Conservation (phyloP, 805 yeast species). For the Metschnikowia sp. region DNA sequence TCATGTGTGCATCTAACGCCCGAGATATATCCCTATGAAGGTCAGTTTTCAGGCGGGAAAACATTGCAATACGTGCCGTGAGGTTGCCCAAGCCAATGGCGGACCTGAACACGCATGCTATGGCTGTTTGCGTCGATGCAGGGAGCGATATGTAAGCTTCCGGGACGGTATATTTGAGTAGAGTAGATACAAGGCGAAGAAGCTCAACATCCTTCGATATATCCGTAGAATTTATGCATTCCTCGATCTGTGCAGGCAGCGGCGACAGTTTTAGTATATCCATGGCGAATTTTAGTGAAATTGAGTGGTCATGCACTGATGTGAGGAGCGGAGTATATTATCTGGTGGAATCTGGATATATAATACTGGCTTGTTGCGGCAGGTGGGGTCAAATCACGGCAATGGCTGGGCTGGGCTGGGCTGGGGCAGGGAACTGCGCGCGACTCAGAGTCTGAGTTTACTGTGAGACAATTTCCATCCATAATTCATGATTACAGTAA, state of each 20-base stretch:
- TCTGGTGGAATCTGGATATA: too few relatives aligned
- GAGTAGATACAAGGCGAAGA: conserved; percentile 19
- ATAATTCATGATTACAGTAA: too few relatives aligned
- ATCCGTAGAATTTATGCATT: conserved; percentile 4
- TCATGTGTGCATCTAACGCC: conserved; percentile 10
- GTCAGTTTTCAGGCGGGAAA: conserved; percentile 11
- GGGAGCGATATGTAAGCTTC: conserved; percentile 25
- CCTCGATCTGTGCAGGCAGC: conserved; percentile 10
- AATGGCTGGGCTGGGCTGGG: too few relatives aligned
- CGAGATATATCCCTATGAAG: conserved; percentile 4
- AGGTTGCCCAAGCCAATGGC: conserved; percentile 34
- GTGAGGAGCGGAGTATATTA: too few relatives aligned
- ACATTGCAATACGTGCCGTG: conserved; percentile 12
- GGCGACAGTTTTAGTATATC: conserved; percentile 15
- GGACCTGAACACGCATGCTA: conserved; percentile 20
- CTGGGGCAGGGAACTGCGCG: too few relatives aligned
- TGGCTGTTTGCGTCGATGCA: conserved; percentile 2
- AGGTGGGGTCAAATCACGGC: too few relatives aligned
- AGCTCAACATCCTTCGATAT: conserved; percentile 5
- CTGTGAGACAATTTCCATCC: too few relatives aligned
- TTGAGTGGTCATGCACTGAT: too few relatives aligned
- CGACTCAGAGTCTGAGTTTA: too few relatives aligned
- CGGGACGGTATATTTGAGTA: conserved; percentile 34
- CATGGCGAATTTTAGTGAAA: background rate
- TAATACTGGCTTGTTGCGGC: too few relatives aligned